phyloP scores from a whole-genome alignment of 495 filamentous ascomycete genomes.

The Viridothelium virens region DNA sequence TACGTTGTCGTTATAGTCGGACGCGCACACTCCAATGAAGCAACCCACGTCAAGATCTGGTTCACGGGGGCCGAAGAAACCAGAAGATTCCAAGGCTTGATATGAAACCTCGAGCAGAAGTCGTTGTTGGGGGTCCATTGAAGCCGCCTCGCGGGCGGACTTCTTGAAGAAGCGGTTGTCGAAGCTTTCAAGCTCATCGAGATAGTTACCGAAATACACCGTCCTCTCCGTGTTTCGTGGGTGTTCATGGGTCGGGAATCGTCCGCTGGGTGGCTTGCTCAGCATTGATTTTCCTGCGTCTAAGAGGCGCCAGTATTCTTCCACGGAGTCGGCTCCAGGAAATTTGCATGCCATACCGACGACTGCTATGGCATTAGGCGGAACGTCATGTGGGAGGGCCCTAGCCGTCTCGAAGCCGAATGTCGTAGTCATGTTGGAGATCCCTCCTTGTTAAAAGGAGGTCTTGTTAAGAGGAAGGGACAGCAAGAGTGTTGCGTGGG shows the following conservation, averaged over 20 bases:
- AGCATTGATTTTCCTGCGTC: slow-evolving; percentile 37
- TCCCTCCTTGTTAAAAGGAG: background rate
- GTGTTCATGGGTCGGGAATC: background rate
- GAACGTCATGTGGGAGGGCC: background rate
- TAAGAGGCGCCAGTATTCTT: slow-evolving; percentile 40
- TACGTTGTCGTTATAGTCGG: slow-evolving; percentile 27
- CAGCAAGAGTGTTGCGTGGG: background rate
- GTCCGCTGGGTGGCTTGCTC: slow-evolving; percentile 9
- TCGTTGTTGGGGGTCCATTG: slow-evolving; percentile 32
- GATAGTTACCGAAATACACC: background rate
- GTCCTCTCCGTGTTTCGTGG: background rate
- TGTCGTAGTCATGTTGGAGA: background rate
- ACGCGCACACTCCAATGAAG: slow-evolving; percentile 32
- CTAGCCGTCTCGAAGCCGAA: background rate
- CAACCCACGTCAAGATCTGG: slow-evolving; percentile 29
- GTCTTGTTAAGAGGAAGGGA: background rate
- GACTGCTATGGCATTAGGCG: slow-evolving; percentile 30
- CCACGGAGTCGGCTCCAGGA: slow-evolving; percentile 32
- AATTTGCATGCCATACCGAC: slow-evolving; percentile 39
- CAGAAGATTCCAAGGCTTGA: slow-evolving; percentile 35
- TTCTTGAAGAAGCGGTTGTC: slow-evolving; percentile 37
- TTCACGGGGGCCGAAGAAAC: slow-evolving; percentile 29
- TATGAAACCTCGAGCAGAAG: slow-evolving; percentile 32
- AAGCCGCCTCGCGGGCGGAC: slow-evolving; percentile 33
- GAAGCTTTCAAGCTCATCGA: slow-evolving; percentile 22